Evolutionary conservation across 768 basidiomycete genomes (phyloP), one percentile per base, ranked within the genome.

Genomic region (Boletus eberwhitei): DNA sequence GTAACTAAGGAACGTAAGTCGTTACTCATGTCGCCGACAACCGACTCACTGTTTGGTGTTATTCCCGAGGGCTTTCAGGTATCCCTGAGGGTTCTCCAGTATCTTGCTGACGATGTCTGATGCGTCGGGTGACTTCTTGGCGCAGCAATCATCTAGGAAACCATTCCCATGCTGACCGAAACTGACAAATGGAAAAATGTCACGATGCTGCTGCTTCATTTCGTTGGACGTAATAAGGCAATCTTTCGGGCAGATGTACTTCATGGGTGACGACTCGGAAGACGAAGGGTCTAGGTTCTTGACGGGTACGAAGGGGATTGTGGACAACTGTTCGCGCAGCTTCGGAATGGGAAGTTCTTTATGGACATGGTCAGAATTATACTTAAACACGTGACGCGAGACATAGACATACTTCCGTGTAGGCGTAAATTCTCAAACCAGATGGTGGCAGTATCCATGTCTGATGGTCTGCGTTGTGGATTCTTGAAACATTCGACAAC

Each of bases 91-190:
- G 35, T 43, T 29, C 31, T 40, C n/a, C 8, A 38, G 34, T 5
- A 63, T 62, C 41, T 51, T 62, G 19, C 45, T 41, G 31, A 5
- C 41, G 5, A 63, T 40, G 26, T 63, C 60, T 1, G 45, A 53
- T 34, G 51, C 56, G 3, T 61, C 60, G 0, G 60, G 60, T 4
- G 40, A 62, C 45, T 50, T 58, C 38, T 53, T 58, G 45, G 60
- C 51, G 6, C 48, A 32, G 21, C 60, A 61, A 12, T 31, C 50
- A 1, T 62, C 60, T 2, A 61, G 41, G 49, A 61, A 61, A 36
- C 3, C 48, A 16, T 60, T 60, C n/a, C 41, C 58, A 4, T 59
- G 13, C 38, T 5, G 48, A 29, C 55, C 45, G 17, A 61, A 61
- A 48, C 62, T 24, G 13, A 61, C 60, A 17, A 58, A 61, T 4